Evolutionary conservation across 2,329 filamentous ascomycete species (phyloP).

Genomic region (Fusarium illudens): DNA sequence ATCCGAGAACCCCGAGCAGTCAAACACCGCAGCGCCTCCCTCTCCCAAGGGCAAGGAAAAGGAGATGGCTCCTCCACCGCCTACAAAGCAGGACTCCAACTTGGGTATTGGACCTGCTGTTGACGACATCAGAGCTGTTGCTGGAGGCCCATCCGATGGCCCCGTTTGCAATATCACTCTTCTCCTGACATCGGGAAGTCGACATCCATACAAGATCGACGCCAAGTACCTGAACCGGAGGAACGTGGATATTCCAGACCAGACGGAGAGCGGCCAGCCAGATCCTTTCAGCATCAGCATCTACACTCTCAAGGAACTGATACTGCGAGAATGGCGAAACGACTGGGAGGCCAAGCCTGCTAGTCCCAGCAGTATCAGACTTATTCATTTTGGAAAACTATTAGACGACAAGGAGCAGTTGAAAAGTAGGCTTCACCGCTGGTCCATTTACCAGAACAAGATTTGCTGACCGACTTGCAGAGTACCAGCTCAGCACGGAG

Average conservation of each 20-base stretch:
- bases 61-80: conserved; percentile 40
- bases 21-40: conserved; percentile 27
- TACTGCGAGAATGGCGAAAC: conserved; percentile 89
- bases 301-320: conserved; percentile 93
- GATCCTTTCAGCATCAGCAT: conserved; percentile 92
- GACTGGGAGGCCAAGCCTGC: conserved; percentile 90
- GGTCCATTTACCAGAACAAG: background rate
- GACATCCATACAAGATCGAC: conserved; percentile 91
- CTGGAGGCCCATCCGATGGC: conserved; percentile 43
- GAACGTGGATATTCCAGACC: conserved; percentile 77
- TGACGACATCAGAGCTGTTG: conserved; percentile 51
- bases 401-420: conserved; percentile 87
- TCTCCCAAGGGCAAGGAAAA: conserved; percentile 49
- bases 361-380: conserved; percentile 85
- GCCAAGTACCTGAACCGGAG: conserved; percentile 84
- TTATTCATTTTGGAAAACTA: conserved; percentile 92
- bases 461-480: conserved; percentile 56
- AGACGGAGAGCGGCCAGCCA: conserved; percentile 64
- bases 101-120: conserved; percentile 56
- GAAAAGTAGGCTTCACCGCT: conserved; percentile 69
- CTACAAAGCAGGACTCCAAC: conserved; percentile 47
- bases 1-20: conserved; percentile 33
- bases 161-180: conserved; percentile 78
- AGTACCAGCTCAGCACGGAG: conserved; percentile 79
- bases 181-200: conserved; percentile 79